A percentile compares a stretch with the other conserved stretches of the same genome.
Evolutionary conservation across 2,329 filamentous ascomycete genomes (phyloP).

Genomic region (Bertia moriformis): DNA sequence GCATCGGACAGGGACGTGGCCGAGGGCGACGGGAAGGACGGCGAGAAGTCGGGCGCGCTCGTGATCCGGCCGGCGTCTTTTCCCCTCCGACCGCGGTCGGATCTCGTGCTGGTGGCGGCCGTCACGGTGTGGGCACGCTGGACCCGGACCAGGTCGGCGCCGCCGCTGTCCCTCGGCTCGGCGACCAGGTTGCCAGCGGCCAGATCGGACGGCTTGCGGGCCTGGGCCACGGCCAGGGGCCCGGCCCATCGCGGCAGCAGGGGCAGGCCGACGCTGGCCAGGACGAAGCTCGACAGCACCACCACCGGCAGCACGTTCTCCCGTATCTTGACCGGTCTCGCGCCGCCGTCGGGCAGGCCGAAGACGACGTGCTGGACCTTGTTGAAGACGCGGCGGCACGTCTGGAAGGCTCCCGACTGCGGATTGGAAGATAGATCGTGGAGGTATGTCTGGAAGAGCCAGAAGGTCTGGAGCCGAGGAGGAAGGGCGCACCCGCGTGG

Average conservation of each 20-base stretch:
- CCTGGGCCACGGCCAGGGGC: slow-evolving; percentile 68
- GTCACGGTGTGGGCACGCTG: slow-evolving; percentile 55
- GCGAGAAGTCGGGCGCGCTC: slow-evolving; percentile 23
- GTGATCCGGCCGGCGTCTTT: slow-evolving; percentile 29
- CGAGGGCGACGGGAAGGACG: slow-evolving; percentile 2
- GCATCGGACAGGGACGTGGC: neutral
- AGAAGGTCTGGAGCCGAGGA: slow-evolving; percentile 66
- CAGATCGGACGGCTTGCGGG: slow-evolving; percentile 55
- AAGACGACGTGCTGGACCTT: slow-evolving; percentile 81
- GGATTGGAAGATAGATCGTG: slow-evolving; percentile 66
- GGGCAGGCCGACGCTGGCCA: slow-evolving; percentile 63
- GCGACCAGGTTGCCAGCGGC: slow-evolving; percentile 50
- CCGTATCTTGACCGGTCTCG: slow-evolving; percentile 60
- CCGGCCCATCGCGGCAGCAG: slow-evolving; percentile 66
- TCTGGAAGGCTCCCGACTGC: slow-evolving; percentile 65
- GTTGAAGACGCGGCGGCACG: slow-evolving; percentile 72
- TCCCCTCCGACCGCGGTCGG: slow-evolving; percentile 28
- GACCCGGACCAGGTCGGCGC: slow-evolving; percentile 34
- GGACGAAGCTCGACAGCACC: slow-evolving; percentile 65
- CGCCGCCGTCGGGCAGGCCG: slow-evolving; percentile 55
- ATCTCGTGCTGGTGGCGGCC: slow-evolving; percentile 28
- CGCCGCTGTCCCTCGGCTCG: slow-evolving; percentile 25
- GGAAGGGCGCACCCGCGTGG: neutral
- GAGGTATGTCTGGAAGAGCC: slow-evolving; percentile 78
- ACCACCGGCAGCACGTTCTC: slow-evolving; percentile 71